Evolutionary conservation across 106 monocot species (phyloP).

Genomic region (Apostasia ramifera): DNA sequence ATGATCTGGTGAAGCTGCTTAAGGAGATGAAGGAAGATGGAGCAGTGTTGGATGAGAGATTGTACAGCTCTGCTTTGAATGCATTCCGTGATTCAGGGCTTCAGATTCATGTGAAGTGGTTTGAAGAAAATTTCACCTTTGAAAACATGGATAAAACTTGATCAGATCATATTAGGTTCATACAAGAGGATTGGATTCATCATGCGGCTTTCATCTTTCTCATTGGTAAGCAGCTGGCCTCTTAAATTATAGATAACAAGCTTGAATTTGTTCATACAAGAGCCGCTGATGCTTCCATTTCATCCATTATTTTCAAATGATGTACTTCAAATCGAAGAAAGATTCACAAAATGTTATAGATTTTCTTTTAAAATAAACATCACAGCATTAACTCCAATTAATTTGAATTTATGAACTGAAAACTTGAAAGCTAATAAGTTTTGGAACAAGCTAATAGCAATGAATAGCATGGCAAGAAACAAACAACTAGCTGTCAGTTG

Average conservation of each 20-base stretch:
- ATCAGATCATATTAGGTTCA: constrained; percentile 2
- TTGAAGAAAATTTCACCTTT: constrained; percentile 34
- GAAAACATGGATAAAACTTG: constrained; percentile 36
- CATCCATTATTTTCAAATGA: no score
- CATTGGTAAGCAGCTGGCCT: not conserved
- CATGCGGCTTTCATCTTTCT: not conserved
- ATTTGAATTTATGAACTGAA: no score
- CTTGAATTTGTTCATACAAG: no score
- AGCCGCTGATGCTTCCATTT: no score
- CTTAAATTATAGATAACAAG: not conserved
- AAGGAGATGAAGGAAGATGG: constrained; percentile 42
- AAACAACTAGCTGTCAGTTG: no score
- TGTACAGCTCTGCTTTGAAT: constrained; percentile 63
- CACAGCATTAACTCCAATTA: no score
- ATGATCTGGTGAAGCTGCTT: constrained; percentile 59
- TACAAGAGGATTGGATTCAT: not conserved
- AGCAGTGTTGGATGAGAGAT: constrained; percentile 42
- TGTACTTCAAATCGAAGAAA: no score
- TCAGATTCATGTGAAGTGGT: constrained; percentile 44
- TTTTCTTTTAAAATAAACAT: no score
- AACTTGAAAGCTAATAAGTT: no score
- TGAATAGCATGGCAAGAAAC: no score
- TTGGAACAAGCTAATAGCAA: no score
- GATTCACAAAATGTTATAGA: no score
- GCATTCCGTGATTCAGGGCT: constrained; percentile 72